Evolutionary conservation across 1,139 yeast species (phyloP).

Genomic region (Scheffersomyces titani): DNA sequence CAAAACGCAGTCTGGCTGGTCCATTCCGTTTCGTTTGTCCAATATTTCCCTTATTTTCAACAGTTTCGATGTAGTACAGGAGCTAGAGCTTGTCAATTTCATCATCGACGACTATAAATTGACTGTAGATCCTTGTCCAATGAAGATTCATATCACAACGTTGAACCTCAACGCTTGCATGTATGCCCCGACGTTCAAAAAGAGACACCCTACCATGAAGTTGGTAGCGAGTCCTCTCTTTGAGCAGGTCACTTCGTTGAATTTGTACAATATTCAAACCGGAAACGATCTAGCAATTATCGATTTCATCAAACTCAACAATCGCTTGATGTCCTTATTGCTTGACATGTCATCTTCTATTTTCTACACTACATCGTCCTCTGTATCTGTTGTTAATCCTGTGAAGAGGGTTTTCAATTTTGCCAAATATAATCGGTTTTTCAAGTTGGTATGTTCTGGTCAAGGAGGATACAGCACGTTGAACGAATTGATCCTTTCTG

Average conservation of each 20-base stretch:
- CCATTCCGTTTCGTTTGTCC: slow-evolving; percentile 40
- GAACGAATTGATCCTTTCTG: slow-evolving; percentile 25
- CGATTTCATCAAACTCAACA: slow-evolving; percentile 34
- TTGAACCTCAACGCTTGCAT: slow-evolving; percentile 28
- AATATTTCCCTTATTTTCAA: slow-evolving; percentile 27
- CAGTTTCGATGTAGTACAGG: slow-evolving; percentile 47
- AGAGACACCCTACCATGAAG: slow-evolving; percentile 10
- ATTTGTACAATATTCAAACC: slow-evolving; percentile 37
- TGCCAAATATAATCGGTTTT: slow-evolving; percentile 40
- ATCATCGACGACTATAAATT: slow-evolving; percentile 43
- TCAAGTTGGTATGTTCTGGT: slow-evolving; percentile 44
- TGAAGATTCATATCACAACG: slow-evolving; percentile 14
- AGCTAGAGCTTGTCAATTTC: slow-evolving; percentile 46
- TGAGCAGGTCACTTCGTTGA: slow-evolving; percentile 33
- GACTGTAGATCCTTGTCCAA: slow-evolving; percentile 4
- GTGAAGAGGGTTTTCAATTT: slow-evolving; percentile 29
- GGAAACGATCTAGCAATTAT: slow-evolving; percentile 51
- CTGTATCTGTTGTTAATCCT: background rate
- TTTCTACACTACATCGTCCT: slow-evolving; percentile 30
- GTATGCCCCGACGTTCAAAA: slow-evolving; percentile 21
- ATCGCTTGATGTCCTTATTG: slow-evolving; percentile 31
- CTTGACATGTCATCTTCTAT: slow-evolving; percentile 52
- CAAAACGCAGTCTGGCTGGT: slow-evolving; percentile 51
- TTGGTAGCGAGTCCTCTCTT: slow-evolving; percentile 24
- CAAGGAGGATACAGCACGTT: slow-evolving; percentile 34